Percentiles rank a stretch among this genome's conserved stretches.
phyloP scores from a whole-genome alignment of 257 asterid genomes.

The Capsicum chinense region DNA sequence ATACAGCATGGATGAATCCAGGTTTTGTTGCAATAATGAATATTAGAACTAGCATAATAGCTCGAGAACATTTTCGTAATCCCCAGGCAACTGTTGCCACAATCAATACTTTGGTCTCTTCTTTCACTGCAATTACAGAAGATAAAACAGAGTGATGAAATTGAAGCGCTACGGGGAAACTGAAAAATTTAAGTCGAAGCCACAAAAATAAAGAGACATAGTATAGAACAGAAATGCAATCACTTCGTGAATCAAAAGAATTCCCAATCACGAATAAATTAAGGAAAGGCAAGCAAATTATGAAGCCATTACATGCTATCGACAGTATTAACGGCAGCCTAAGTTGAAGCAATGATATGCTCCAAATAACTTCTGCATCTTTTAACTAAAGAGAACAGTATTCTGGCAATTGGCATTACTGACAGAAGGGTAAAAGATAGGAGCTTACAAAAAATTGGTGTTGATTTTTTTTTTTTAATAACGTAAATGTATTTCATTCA shows the following conservation, averaged over 20 bases:
- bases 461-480: background rate
- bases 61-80: slow-evolving; percentile 90
- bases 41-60: slow-evolving; percentile 83
- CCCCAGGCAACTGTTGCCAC: slow-evolving; percentile 99
- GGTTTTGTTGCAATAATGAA: slow-evolving; percentile 93
- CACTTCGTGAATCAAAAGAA: slow-evolving; percentile 24
- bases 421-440: background rate
- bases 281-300: slow-evolving; percentile 25
- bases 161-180: slow-evolving; percentile 1
- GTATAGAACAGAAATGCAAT: background rate
- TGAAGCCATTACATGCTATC: slow-evolving; percentile 28
- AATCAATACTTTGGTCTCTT: slow-evolving; percentile 85
- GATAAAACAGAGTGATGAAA: slow-evolving; percentile 29
- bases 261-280: slow-evolving; percentile 16
- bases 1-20: slow-evolving; percentile 90
- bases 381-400: background rate
- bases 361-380: slow-evolving; percentile 23
- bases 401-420: slow-evolving; percentile 9
- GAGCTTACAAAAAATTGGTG: background rate
- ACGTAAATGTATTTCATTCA: too few relatives aligned
- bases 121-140: slow-evolving; percentile 69
- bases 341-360: background rate
- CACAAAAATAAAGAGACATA: background rate
- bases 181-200: background rate
- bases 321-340: background rate